Evolutionary conservation across 2,329 filamentous ascomycete genomes (phyloP).

Genomic region (Domatiomyces catenatus): DNA sequence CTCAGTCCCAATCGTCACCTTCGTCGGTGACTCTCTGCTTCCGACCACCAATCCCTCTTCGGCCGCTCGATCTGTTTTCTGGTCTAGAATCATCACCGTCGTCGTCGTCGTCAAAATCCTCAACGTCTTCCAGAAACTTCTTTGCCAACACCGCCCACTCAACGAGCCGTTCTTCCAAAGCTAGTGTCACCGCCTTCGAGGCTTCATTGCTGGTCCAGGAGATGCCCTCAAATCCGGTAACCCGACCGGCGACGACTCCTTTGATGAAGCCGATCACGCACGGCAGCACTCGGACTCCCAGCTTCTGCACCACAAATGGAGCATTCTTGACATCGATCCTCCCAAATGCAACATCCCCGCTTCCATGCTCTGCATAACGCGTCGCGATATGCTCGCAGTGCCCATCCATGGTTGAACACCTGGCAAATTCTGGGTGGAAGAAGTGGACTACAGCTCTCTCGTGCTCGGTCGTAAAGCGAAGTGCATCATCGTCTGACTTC

Average conservation of each 20-base stretch:
- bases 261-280: slow-evolving; percentile 36
- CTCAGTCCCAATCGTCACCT: slow-evolving; percentile 35
- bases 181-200: slow-evolving; percentile 26
- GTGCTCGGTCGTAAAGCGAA: slow-evolving; percentile 45
- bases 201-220: slow-evolving; percentile 25
- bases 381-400: slow-evolving; percentile 35
- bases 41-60: slow-evolving; percentile 20
- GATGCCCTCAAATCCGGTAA: slow-evolving; percentile 35
- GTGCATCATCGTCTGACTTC: slow-evolving; percentile 39
- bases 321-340: slow-evolving; percentile 31
- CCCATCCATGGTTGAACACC: slow-evolving; percentile 47
- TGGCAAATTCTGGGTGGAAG: slow-evolving; percentile 47
- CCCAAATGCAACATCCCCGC: slow-evolving; percentile 28
- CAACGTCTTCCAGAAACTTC: slow-evolving; percentile 20
- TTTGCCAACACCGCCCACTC: slow-evolving; percentile 25
- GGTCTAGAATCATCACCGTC: slow-evolving; percentile 14
- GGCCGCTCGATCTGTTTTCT: slow-evolving; percentile 14
- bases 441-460: slow-evolving; percentile 47
- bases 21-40: slow-evolving; percentile 22
- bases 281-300: slow-evolving; percentile 31
- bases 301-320: slow-evolving; percentile 33
- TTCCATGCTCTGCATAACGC: slow-evolving; percentile 20
- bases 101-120: slow-evolving; percentile 14
- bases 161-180: slow-evolving; percentile 29
- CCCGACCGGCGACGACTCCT: slow-evolving; percentile 29